These are phyloP conservation scores for Ophiocordyceps camponoti-leonardi DNA, from an alignment of 2,329 filamentous ascomycete genomes.

Conservation along the genomic window DNA sequence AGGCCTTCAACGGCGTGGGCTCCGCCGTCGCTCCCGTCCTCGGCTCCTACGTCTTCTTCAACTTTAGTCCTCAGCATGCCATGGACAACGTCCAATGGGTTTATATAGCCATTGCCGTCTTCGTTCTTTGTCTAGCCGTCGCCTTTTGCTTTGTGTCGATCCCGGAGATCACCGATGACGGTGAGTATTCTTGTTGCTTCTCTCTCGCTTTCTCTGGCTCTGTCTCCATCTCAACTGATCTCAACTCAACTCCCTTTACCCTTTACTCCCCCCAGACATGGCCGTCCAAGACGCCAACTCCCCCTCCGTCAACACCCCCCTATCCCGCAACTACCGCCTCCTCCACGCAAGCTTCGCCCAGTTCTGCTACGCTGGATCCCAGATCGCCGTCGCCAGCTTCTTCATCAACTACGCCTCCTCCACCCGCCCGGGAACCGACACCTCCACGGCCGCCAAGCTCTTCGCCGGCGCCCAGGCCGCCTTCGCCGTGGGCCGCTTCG, in stretches of 20 bases:
- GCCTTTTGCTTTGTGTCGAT: constrained; percentile 52
- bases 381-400: constrained; percentile 47
- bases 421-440: constrained; percentile 32
- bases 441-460: constrained; percentile 42
- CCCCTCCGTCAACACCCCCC: constrained; percentile 39
- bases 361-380: constrained; percentile 63
- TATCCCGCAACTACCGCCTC: constrained; percentile 54
- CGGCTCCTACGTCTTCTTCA: constrained; percentile 59
- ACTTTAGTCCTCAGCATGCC: constrained; percentile 35
- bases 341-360: constrained; percentile 64
- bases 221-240: neutral
- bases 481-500: constrained; percentile 58
- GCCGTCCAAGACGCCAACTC: constrained; percentile 26
- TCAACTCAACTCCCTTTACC: neutral
- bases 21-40: constrained; percentile 56
- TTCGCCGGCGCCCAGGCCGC: constrained; percentile 58
- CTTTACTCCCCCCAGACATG: constrained; percentile 31
- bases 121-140: constrained; percentile 48
- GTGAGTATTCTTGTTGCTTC: constrained; percentile 7
- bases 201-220: neutral
- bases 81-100: constrained; percentile 60
- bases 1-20: constrained; percentile 62
- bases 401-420: constrained; percentile 61
- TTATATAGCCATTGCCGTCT: constrained; percentile 55
- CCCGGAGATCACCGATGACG: constrained; percentile 47